These are phyloP conservation scores for Chaetomium globosum DNA, from an alignment of 2,329 filamentous ascomycete genomes.

Conservation along the genomic window DNA sequence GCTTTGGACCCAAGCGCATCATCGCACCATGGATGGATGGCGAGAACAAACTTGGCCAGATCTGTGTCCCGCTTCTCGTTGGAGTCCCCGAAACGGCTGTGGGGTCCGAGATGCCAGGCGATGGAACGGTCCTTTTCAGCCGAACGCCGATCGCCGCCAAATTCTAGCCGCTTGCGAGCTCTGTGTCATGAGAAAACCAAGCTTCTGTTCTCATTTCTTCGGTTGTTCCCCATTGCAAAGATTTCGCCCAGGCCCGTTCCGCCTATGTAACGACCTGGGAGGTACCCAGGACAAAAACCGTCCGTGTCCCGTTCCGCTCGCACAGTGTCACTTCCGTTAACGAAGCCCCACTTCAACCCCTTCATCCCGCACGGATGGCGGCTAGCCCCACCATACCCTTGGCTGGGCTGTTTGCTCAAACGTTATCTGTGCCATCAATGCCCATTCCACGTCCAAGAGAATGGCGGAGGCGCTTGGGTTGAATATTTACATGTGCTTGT, in stretches of 20 bases:
- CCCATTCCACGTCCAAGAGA: constrained; percentile 7
- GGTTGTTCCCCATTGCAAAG: background rate
- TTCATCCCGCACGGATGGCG: constrained; percentile 21
- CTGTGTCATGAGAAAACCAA: background rate
- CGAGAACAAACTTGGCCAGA: constrained; percentile 2
- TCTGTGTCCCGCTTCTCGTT: constrained; percentile 9
- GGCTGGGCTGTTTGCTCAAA: constrained; percentile 21
- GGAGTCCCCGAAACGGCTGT: constrained; percentile 5
- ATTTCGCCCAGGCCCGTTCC: background rate
- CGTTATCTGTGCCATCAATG: background rate
- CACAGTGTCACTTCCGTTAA: constrained; percentile 1
- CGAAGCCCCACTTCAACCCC: constrained; percentile 15
- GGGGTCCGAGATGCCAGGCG: constrained; percentile 7
- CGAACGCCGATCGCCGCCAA: constrained; percentile 19
- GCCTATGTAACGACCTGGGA: background rate
- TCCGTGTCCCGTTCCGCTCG: background rate
- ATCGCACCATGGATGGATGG: background rate
- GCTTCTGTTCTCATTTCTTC: background rate
- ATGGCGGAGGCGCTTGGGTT: background rate
- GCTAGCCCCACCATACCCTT: constrained; percentile 21
- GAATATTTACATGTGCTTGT: background rate
- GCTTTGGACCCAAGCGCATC: background rate
- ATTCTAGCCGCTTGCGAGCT: background rate
- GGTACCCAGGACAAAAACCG: background rate
- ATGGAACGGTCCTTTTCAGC: constrained; percentile 14